Conservation (phyloP, 257 asterid species). For the Penstemon davidsonii region DNA sequence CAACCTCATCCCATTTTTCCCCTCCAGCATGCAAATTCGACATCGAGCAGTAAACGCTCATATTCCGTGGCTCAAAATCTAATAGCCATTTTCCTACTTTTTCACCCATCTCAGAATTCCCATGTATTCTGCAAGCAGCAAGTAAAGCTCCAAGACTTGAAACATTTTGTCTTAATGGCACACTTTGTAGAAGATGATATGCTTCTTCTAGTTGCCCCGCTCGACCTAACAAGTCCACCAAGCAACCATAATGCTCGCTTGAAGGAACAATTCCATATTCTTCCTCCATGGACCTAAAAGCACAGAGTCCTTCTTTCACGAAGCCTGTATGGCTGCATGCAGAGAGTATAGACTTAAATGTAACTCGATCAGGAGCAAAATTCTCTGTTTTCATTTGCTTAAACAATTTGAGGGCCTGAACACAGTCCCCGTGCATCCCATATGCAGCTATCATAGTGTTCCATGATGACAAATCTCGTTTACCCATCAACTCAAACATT, state of each 20-base stretch:
- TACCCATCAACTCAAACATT: conserved; percentile 43
- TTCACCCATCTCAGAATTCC: conserved; percentile 43
- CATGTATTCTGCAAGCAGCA: conserved; percentile 57
- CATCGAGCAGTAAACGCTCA: conserved; percentile 46
- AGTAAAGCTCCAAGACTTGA: conserved; percentile 51
- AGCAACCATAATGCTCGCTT: conserved; percentile 61
- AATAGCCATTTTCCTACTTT: conserved; percentile 43
- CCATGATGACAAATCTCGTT: conserved; percentile 44
- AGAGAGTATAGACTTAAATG: conserved; percentile 54
- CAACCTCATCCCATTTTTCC: conserved; percentile 56
- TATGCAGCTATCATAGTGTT: conserved; percentile 65
- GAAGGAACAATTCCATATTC: conserved; percentile 44
- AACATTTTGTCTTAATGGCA: conserved; percentile 32
- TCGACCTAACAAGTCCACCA: conserved; percentile 60
- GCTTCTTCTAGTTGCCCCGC: conserved; percentile 64
- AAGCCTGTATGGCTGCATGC: conserved; percentile 67
- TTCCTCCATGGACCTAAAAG: conserved; percentile 47
- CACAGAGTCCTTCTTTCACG: conserved; percentile 41
- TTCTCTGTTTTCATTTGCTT: conserved; percentile 37
- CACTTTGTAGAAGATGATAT: conserved; percentile 28
- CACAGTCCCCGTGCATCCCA: conserved; percentile 53
- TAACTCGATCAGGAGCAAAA: conserved; percentile 43
- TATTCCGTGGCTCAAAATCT: conserved; percentile 42
- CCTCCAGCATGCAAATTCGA: conserved; percentile 56
- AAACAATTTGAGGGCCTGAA: conserved; percentile 42